Percentiles rank a stretch among this genome's conserved stretches.
Evolutionary conservation across 202 grass and related monocot species (phyloP).

Genomic region (Bolboschoenoplectus hybrid): DNA sequence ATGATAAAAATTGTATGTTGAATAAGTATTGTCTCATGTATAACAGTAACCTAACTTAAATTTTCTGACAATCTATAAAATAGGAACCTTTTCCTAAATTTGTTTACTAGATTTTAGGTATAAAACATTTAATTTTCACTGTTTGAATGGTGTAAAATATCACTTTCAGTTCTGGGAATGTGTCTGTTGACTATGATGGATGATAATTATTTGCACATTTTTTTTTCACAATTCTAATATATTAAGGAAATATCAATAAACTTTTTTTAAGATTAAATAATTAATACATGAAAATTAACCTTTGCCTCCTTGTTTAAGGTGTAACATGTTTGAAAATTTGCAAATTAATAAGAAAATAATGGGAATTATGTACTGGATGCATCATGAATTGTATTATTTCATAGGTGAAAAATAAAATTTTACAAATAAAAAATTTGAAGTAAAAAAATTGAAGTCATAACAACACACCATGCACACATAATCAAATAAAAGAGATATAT

Average conservation of each 20-base stretch:
- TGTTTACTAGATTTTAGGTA: background rate
- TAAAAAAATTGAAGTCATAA: slow-evolving; percentile 18
- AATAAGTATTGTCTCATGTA: slow-evolving; percentile 3
- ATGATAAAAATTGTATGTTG: background rate
- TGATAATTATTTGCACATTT: slow-evolving; percentile 4
- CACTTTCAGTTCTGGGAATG: slow-evolving; percentile 2
- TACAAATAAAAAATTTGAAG: background rate
- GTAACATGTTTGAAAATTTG: no score
- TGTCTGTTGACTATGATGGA: slow-evolving; percentile 6
- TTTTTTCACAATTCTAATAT: background rate
- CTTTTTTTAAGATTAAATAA: background rate
- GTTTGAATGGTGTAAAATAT: background rate
- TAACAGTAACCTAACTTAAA: background rate
- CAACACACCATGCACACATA: slow-evolving; percentile 8
- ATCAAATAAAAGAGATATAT: slow-evolving; percentile 6
- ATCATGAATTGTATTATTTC: no score
- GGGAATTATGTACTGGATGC: no score
- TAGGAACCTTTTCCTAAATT: background rate
- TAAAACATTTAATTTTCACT: background rate
- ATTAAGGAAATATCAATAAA: background rate
- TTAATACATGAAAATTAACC: background rate
- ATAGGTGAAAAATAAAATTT: background rate
- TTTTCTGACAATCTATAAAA: background rate
- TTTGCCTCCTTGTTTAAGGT: background rate
- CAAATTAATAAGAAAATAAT: no score